A percentile compares a stretch with the other conserved stretches of the same genome.
Evolutionary conservation across 805 yeast genomes (phyloP).

Genomic region (Saccharomycopsis malanga): DNA sequence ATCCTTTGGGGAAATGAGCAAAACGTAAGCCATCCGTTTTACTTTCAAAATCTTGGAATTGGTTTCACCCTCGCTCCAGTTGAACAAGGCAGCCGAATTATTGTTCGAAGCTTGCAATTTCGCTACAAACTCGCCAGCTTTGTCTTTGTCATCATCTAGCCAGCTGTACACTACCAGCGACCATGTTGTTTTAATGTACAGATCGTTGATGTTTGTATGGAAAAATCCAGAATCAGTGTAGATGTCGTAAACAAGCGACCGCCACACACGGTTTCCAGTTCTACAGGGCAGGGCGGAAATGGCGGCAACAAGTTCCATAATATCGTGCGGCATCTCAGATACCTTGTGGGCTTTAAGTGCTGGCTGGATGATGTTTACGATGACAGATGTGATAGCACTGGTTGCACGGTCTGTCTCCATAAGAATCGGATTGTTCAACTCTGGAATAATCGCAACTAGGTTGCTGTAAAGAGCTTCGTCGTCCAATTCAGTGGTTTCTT

Average conservation of each 20-base stretch:
- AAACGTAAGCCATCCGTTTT: slow-evolving; percentile 55
- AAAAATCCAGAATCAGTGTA: slow-evolving; percentile 59
- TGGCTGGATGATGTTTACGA: slow-evolving; percentile 49
- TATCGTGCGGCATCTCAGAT: slow-evolving; percentile 35
- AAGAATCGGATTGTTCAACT: slow-evolving; percentile 34
- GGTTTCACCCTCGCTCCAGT: slow-evolving; percentile 67
- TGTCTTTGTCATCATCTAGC: slow-evolving; percentile 58
- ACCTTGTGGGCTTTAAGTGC: slow-evolving; percentile 40
- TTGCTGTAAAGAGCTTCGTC: not conserved
- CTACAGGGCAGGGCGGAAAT: slow-evolving; percentile 30
- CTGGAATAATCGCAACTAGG: slow-evolving; percentile 29
- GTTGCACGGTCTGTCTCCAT: slow-evolving; percentile 58
- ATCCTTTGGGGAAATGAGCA: slow-evolving; percentile 57
- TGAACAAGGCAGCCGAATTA: slow-evolving; percentile 56
- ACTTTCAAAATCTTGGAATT: slow-evolving; percentile 46
- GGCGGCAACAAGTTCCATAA: slow-evolving; percentile 38
- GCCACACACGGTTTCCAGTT: slow-evolving; percentile 45
- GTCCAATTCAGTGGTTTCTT: not conserved
- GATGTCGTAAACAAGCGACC: slow-evolving; percentile 51
- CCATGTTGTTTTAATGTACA: slow-evolving; percentile 37
- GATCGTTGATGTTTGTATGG: slow-evolving; percentile 27
- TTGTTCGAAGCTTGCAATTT: slow-evolving; percentile 42
- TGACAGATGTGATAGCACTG: slow-evolving; percentile 42
- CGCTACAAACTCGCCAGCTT: slow-evolving; percentile 44
- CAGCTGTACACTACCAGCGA: slow-evolving; percentile 49